phyloP scores from a whole-genome alignment of 1,139 yeast genomes.

The Blastobotrys raffinosifermentans region DNA sequence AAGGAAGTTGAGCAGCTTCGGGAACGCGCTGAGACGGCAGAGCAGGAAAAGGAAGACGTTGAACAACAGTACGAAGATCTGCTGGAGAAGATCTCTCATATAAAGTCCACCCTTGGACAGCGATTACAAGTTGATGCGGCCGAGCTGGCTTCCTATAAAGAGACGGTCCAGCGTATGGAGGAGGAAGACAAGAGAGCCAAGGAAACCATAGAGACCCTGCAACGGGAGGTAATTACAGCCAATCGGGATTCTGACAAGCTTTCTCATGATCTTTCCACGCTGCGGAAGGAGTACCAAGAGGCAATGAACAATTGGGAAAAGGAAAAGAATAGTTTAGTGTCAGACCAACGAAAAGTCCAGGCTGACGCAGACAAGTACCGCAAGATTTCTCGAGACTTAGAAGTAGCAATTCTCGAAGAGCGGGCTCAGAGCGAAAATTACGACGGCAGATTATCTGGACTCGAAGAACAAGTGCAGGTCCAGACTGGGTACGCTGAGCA shows the following conservation, averaged over 20 bases:
- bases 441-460: conserved; percentile 40
- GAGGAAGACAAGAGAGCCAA: conserved; percentile 34
- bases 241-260: conserved; percentile 65
- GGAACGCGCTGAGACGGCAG: conserved; percentile 38
- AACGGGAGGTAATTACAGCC: conserved; percentile 49
- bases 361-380: conserved; percentile 35
- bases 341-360: conserved; percentile 19
- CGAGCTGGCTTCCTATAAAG: conserved; percentile 32
- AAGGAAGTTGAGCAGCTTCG: conserved; percentile 22
- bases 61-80: conserved; percentile 72
- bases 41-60: conserved; percentile 57
- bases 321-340: conserved; percentile 37
- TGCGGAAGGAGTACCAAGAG: conserved; percentile 44
- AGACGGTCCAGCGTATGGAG: conserved; percentile 16
- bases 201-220: conserved; percentile 37
- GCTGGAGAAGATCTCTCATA: conserved; percentile 66
- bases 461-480: conserved; percentile 36
- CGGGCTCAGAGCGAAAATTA: conserved; percentile 27
- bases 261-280: conserved; percentile 42
- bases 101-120: conserved; percentile 74
- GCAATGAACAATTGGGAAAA: conserved; percentile 40
- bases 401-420: conserved; percentile 32
- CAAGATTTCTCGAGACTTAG: conserved; percentile 38
- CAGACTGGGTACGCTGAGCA: conserved; percentile 26
- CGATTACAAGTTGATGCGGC: conserved; percentile 49